Evolutionary conservation across 73 alveolate genomes (phyloP).

Genomic region (Chromera velia): DNA sequence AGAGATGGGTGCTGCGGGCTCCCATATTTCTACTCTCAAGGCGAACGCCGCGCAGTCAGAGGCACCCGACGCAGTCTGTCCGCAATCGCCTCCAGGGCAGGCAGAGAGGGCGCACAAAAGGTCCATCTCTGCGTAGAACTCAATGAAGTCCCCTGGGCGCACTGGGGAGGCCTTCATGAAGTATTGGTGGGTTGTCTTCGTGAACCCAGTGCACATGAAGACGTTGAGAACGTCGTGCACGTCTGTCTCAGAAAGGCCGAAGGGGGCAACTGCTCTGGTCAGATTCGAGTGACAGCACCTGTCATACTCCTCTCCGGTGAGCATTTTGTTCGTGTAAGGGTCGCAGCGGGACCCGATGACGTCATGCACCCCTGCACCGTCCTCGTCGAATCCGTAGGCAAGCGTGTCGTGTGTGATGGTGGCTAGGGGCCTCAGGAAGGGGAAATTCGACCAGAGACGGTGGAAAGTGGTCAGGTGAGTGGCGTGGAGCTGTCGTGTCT

Average conservation of each 20-base stretch:
- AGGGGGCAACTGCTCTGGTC: not conserved
- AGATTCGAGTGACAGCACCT: not conserved
- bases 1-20: not conserved
- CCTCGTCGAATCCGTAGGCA: not conserved
- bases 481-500: slow-evolving; percentile 36
- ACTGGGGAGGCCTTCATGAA: not conserved
- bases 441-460: slow-evolving; percentile 16
- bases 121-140: not conserved
- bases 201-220: slow-evolving; percentile 38
- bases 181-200: not conserved
- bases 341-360: slow-evolving; percentile 31
- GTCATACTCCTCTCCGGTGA: not conserved
- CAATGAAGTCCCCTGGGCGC: not conserved
- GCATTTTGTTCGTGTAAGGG: slow-evolving; percentile 10
- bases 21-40: not conserved
- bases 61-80: not conserved
- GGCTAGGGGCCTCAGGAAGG: slow-evolving; percentile 24
- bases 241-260: not conserved
- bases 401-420: not conserved
- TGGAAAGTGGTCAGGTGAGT: slow-evolving; percentile 20
- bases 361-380: slow-evolving; percentile 27
- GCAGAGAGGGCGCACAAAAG: not conserved
- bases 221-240: slow-evolving; percentile 15
- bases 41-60: not conserved
- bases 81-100: not conserved